phyloP scores from a whole-genome alignment of 371 early-diverging fungal genomes.

The Actinomucor elegans region DNA sequence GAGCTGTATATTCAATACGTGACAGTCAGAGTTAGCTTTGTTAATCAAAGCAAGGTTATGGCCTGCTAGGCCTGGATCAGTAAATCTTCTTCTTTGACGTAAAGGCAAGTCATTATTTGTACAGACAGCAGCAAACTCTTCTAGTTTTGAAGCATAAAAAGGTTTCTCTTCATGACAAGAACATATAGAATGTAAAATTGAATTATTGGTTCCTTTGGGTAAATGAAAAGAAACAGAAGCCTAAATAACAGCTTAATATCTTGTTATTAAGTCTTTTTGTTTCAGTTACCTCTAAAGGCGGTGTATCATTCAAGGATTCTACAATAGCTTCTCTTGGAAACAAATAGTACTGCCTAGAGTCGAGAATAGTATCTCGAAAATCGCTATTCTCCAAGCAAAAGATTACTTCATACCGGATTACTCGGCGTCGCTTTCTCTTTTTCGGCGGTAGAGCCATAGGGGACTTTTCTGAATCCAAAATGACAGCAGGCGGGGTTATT shows the following conservation, averaged over 20 bases:
- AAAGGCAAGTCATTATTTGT: too few relatives aligned
- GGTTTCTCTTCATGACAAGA: conserved; percentile 4
- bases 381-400: not conserved
- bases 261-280: too few relatives aligned
- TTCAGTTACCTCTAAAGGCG: conserved; percentile 45
- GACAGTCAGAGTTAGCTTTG: conserved; percentile 1
- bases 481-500: too few relatives aligned
- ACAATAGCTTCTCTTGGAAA: conserved; percentile 39
- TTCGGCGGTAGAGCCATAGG: conserved; percentile 44
- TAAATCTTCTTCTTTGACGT: too few relatives aligned
- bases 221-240: not conserved
- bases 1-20: conserved; percentile 28
- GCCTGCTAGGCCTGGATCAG: too few relatives aligned
- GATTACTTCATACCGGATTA: conserved; percentile 24
- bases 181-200: conserved; percentile 4
- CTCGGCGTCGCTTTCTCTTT: conserved; percentile 34
- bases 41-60: conserved; percentile 6
- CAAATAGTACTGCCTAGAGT: not conserved
- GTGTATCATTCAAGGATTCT: conserved; percentile 31
- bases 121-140: conserved; percentile 40
- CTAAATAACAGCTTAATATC: too few relatives aligned
- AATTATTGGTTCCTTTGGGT: too few relatives aligned
- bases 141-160: conserved; percentile 22
- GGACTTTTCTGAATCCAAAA: too few relatives aligned
- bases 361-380: too few relatives aligned